A percentile compares a stretch with the other conserved stretches of the same genome.
These are phyloP conservation scores for Setaria viridis DNA, from an alignment of 202 grass and related monocot species.

Conservation along the genomic window DNA sequence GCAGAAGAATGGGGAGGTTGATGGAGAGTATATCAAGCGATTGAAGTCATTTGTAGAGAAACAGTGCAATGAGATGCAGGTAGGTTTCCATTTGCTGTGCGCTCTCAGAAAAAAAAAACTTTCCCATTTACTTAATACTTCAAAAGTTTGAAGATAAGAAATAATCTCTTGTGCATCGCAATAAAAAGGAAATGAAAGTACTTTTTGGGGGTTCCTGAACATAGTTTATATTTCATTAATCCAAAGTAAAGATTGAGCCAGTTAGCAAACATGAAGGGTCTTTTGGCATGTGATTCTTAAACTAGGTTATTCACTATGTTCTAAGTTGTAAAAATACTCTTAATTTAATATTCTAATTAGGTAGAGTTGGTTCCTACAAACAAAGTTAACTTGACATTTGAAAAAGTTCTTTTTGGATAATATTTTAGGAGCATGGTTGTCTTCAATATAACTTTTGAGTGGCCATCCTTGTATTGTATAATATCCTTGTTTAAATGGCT, in stretches of 20 bases:
- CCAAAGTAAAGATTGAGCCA: slow-evolving; percentile 6
- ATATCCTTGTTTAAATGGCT: neutral
- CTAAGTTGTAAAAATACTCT: slow-evolving; percentile 21
- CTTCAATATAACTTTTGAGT: neutral
- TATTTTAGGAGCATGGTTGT: slow-evolving; percentile 6
- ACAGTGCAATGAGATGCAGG: slow-evolving; percentile 99
- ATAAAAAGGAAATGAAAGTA: neutral
- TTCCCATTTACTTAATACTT: slow-evolving; percentile 9
- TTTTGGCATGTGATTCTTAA: slow-evolving; percentile 41
- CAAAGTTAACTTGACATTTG: neutral
- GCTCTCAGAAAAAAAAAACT: neutral
- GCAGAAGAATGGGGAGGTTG: slow-evolving; percentile 81
- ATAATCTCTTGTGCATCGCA: neutral
- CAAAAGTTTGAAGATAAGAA: slow-evolving; percentile 8
- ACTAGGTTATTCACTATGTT: slow-evolving; percentile 20
- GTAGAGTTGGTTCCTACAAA: slow-evolving; percentile 23
- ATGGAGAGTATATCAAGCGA: slow-evolving; percentile 87
- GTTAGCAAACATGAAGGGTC: slow-evolving; percentile 3
- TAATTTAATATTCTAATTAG: slow-evolving; percentile 14
- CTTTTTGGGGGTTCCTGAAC: neutral
- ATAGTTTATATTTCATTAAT: slow-evolving; percentile 34
- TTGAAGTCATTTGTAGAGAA: slow-evolving; percentile 92
- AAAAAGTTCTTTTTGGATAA: neutral
- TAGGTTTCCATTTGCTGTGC: slow-evolving; percentile 31
- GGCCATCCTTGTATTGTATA: neutral